A percentile compares a stretch with the other conserved stretches of the same genome.
phyloP scores from a whole-genome alignment of 306 rosid species.

The Quercus mongolica region DNA sequence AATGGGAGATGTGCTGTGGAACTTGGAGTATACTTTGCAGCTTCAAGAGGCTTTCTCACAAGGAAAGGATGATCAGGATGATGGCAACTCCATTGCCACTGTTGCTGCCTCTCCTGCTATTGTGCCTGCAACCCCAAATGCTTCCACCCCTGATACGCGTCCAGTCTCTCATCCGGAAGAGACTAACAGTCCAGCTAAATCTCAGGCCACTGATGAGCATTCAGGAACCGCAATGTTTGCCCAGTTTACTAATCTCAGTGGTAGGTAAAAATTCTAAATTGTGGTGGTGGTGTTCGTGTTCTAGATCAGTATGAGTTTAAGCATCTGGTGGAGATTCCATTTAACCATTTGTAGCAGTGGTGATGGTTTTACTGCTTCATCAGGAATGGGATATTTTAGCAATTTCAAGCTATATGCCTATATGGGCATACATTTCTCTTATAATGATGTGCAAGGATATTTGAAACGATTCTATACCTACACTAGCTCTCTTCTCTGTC shows the following conservation, averaged over 20 bases:
- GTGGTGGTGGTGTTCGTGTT: neutral
- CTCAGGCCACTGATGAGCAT: slow-evolving; percentile 44
- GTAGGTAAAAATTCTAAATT: slow-evolving; percentile 43
- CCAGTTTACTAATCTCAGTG: slow-evolving; percentile 62
- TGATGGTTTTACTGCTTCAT: neutral
- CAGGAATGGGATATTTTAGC: neutral
- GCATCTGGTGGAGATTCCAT: slow-evolving; percentile 1
- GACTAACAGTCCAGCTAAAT: slow-evolving; percentile 23
- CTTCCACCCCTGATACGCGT: slow-evolving; percentile 8
- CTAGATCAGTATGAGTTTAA: slow-evolving; percentile 8
- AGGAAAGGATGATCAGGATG: slow-evolving; percentile 43
- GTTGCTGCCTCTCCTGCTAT: slow-evolving; percentile 12
- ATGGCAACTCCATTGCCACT: slow-evolving; percentile 14
- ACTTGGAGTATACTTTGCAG: slow-evolving; percentile 59
- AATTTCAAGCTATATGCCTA: slow-evolving; percentile 4
- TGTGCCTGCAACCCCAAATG: neutral
- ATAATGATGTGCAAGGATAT: slow-evolving; percentile 1
- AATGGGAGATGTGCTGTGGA: slow-evolving; percentile 72
- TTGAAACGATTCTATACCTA: neutral
- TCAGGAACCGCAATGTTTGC: slow-evolving; percentile 72
- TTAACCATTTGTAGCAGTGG: neutral
- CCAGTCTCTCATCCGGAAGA: slow-evolving; percentile 15
- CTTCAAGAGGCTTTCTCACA: slow-evolving; percentile 60
- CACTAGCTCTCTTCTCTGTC: neutral
- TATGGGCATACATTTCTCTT: neutral